Percentiles rank a stretch among this genome's conserved stretches.
These are phyloP conservation scores for Vanrija pseudolonga DNA, from an alignment of 1,284 basidiomycete genomes.

Conservation along the genomic window DNA sequence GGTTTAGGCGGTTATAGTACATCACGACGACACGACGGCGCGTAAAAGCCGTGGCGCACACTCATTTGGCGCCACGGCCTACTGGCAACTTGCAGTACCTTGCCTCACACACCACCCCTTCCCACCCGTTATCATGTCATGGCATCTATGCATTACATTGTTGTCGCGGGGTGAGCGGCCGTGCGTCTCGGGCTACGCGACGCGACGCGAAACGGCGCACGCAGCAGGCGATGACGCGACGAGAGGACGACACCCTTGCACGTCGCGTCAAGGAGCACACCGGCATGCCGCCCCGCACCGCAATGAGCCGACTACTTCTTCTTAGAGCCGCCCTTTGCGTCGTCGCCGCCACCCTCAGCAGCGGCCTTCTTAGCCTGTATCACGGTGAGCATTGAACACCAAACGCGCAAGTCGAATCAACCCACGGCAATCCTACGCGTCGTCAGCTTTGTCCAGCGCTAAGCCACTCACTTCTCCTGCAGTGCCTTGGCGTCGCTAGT, in stretches of 20 bases:
- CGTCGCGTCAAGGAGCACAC: no score
- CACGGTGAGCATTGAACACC: neutral
- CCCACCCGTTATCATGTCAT: neutral
- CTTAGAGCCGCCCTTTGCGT: slow-evolving; percentile 5
- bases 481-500: slow-evolving; percentile 20
- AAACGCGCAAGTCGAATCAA: neutral
- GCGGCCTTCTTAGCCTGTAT: slow-evolving; percentile 19
- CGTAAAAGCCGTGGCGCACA: no score
- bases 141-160: slow-evolving; percentile 24
- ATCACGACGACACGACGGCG: neutral
- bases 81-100: neutral
- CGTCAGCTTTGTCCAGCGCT: neutral
- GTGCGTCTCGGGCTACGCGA: no score
- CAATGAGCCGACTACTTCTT: slow-evolving; percentile 5
- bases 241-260: no score
- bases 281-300: neutral
- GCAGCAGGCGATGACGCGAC: neutral
- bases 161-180: slow-evolving; percentile 5
- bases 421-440: slow-evolving; percentile 16
- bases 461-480: slow-evolving; percentile 19
- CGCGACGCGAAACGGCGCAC: no score
- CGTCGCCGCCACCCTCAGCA: slow-evolving; percentile 8
- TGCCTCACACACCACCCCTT: no score
- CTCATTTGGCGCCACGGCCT: no score
- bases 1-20: neutral